Evolutionary conservation across 257 asterid species (phyloP).

Genomic region (Fraxinus pennsylvanica): DNA sequence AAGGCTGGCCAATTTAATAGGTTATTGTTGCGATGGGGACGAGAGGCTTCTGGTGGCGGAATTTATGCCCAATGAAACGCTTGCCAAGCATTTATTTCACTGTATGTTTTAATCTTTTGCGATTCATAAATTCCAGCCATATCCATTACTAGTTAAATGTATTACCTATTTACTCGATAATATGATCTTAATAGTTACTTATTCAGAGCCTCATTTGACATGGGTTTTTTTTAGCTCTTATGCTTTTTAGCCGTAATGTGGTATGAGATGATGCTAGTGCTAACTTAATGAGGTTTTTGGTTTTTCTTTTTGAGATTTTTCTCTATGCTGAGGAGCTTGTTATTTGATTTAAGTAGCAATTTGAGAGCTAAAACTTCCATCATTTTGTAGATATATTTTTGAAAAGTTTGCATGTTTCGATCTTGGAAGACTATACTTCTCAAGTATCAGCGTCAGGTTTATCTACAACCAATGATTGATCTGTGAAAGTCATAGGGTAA

Average conservation of each 20-base stretch:
- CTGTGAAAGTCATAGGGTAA: not conserved
- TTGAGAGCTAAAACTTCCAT: slow-evolving; percentile 2
- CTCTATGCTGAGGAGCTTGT: not conserved
- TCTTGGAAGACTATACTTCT: slow-evolving; percentile 7
- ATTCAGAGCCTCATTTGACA: not conserved
- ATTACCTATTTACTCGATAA: not conserved
- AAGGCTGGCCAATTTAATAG: slow-evolving; percentile 92
- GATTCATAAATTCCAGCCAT: not conserved
- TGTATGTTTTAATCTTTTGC: slow-evolving; percentile 45
- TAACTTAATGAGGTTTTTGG: not conserved
- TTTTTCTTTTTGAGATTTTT: not conserved
- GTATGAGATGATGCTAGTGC: slow-evolving; percentile 2
- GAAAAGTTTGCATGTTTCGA: slow-evolving; percentile 2
- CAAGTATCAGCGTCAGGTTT: not conserved
- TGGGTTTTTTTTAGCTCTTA: slow-evolving; percentile 3
- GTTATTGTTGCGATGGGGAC: slow-evolving; percentile 94
- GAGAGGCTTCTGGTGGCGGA: slow-evolving; percentile 97
- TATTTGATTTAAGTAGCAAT: not conserved
- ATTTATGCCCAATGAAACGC: slow-evolving; percentile 96
- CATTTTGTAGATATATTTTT: not conserved
- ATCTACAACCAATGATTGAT: not conserved
- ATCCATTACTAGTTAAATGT: not conserved
- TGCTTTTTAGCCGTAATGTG: not conserved
- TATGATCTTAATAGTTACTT: not conserved
- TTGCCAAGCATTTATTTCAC: slow-evolving; percentile 92